These are phyloP conservation scores for Periconia macrospinosa DNA, from an alignment of 2,329 filamentous ascomycete genomes.

Conservation along the genomic window DNA sequence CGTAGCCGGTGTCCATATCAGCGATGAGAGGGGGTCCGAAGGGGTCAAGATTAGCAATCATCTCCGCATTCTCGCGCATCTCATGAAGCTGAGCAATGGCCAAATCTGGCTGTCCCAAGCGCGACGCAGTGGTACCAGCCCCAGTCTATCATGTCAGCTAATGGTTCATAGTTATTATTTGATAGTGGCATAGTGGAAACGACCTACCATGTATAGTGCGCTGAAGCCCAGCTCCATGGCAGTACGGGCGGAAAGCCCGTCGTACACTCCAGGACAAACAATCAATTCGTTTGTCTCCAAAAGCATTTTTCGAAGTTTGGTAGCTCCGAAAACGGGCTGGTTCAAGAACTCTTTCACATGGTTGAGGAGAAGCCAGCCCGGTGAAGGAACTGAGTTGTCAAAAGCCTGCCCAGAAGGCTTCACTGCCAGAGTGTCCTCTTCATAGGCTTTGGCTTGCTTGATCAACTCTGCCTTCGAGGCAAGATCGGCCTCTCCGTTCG, in stretches of 20 bases:
- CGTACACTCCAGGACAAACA: constrained; percentile 65
- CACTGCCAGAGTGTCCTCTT: neutral
- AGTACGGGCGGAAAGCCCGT: constrained; percentile 64
- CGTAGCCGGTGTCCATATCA: constrained; percentile 60
- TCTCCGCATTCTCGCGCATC: constrained; percentile 62
- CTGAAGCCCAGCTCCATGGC: constrained; percentile 63
- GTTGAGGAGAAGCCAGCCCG: constrained; percentile 4
- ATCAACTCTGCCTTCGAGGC: neutral
- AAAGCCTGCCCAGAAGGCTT: neutral
- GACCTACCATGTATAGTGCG: constrained; percentile 59
- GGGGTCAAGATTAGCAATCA: constrained; percentile 62
- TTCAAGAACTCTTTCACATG: neutral
- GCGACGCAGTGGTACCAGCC: constrained; percentile 47
- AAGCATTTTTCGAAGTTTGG: constrained; percentile 14
- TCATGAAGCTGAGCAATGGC: constrained; percentile 61
- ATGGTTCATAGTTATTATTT: neutral
- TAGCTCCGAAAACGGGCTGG: constrained; percentile 3
- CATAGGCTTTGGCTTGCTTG: neutral
- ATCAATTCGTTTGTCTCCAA: constrained; percentile 35
- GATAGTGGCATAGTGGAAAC: neutral
- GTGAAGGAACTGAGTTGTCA: neutral
- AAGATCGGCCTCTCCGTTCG: neutral
- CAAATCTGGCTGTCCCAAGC: constrained; percentile 62
- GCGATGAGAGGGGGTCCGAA: constrained; percentile 43
- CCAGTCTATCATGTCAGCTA: neutral